Conservation (phyloP, 768 basidiomycete genomes). For the Leccinum variicolor region DNA sequence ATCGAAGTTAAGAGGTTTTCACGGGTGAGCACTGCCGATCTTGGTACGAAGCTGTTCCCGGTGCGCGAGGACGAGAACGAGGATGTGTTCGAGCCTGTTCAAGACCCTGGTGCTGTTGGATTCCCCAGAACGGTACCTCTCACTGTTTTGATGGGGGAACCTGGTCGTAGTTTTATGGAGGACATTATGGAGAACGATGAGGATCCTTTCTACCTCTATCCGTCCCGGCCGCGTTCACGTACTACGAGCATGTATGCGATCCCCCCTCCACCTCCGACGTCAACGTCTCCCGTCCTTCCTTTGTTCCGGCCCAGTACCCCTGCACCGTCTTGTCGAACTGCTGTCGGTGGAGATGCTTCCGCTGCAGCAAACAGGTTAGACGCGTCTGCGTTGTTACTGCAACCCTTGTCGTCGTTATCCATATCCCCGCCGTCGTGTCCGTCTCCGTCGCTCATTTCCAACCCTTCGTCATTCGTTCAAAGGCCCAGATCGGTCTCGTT, state of each 20-base stretch:
- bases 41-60: slow-evolving; percentile 25
- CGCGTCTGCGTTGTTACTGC: slow-evolving; percentile 27
- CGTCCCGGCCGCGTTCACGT: slow-evolving; percentile 23
- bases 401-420: slow-evolving; percentile 21
- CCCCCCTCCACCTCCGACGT: slow-evolving; percentile 2
- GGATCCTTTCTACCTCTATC: slow-evolving; percentile 24
- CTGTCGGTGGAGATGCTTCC: slow-evolving; percentile 1
- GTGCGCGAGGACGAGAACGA: slow-evolving; percentile 31
- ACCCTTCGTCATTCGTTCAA: slow-evolving; percentile 10
- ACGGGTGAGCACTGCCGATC: slow-evolving; percentile 17
- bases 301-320: slow-evolving; percentile 26
- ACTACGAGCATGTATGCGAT: slow-evolving; percentile 28
- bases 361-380: slow-evolving; percentile 5
- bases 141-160: neutral
- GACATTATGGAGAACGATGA: slow-evolving; percentile 15
- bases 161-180: neutral
- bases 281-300: slow-evolving; percentile 14
- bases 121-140: slow-evolving; percentile 18
- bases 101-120: slow-evolving; percentile 11
- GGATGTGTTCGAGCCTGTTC: slow-evolving; percentile 30
- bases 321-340: slow-evolving; percentile 22
- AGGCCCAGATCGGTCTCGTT: slow-evolving; percentile 27
- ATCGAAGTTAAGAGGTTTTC: slow-evolving; percentile 13
- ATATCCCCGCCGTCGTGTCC: slow-evolving; percentile 10
- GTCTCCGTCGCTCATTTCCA: slow-evolving; percentile 3